These are phyloP conservation scores for Pleoardoris graminearum DNA, from an alignment of 2,329 filamentous ascomycete species.

Conservation along the genomic window DNA sequence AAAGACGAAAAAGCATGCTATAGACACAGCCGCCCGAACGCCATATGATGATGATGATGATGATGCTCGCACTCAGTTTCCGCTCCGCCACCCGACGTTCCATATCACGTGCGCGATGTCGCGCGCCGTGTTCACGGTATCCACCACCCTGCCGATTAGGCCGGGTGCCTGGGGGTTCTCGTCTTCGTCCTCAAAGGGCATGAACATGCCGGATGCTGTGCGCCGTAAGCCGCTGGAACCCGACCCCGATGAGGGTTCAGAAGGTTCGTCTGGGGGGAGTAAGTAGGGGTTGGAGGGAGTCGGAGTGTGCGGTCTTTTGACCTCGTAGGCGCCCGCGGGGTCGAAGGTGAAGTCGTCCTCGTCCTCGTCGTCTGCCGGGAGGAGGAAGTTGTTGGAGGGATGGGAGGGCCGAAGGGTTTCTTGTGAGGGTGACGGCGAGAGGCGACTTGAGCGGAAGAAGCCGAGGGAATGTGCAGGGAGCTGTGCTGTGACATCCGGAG, in stretches of 20 bases:
- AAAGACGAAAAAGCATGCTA: not conserved
- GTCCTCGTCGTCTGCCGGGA: conserved; percentile 60
- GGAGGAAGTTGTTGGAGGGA: conserved; percentile 66
- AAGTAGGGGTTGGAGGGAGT: conserved; percentile 37
- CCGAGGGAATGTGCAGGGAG: conserved; percentile 46
- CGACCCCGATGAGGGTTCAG: conserved; percentile 23
- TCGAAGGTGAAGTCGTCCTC: conserved; percentile 51
- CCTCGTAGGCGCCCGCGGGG: conserved; percentile 43
- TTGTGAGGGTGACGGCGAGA: conserved; percentile 77
- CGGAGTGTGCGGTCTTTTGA: conserved; percentile 40
- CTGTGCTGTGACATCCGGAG: conserved; percentile 67
- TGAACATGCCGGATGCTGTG: conserved; percentile 86
- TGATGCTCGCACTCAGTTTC: conserved; percentile 37
- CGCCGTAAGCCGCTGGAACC: conserved; percentile 66
- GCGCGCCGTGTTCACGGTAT: conserved; percentile 70
- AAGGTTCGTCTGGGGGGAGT: conserved; percentile 2
- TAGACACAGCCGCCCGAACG: conserved; percentile 10
- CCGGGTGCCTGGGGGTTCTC: conserved; percentile 60
- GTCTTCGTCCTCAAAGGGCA: conserved; percentile 81
- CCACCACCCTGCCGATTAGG: conserved; percentile 76
- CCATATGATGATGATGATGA: conserved; percentile 21
- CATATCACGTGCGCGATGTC: conserved; percentile 69
- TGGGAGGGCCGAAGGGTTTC: conserved; percentile 77
- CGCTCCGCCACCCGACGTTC: conserved; percentile 64
- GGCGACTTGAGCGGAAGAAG: conserved; percentile 51